These are phyloP conservation scores for Candida qinlingensis DNA, from an alignment of 805 yeast species.

Conservation along the genomic window DNA sequence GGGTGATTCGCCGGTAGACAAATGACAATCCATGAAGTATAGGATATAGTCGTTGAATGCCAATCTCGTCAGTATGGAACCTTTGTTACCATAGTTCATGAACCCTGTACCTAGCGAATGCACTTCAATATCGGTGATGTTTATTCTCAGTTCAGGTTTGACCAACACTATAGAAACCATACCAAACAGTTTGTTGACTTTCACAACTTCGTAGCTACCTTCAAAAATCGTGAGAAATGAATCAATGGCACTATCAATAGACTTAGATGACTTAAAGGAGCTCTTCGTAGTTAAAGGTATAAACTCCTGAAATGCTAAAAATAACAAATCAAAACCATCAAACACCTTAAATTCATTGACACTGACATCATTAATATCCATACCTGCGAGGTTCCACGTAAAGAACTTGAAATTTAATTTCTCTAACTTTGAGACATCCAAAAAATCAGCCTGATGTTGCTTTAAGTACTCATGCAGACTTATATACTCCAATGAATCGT, in stretches of 20 bases:
- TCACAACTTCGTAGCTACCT: slow-evolving; percentile 31
- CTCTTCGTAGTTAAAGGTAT: slow-evolving; percentile 39
- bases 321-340: slow-evolving; percentile 29
- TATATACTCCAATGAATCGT: slow-evolving; percentile 4
- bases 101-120: slow-evolving; percentile 53
- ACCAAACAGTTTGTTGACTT: slow-evolving; percentile 47
- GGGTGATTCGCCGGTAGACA: slow-evolving; percentile 44
- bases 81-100: slow-evolving; percentile 59
- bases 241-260: slow-evolving; percentile 10
- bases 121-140: slow-evolving; percentile 35
- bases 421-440: slow-evolving; percentile 11
- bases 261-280: slow-evolving; percentile 27
- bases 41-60: slow-evolving; percentile 19
- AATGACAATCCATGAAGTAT: slow-evolving; percentile 45
- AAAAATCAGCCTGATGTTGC: slow-evolving; percentile 12
- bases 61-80: slow-evolving; percentile 45
- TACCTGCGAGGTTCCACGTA: slow-evolving; percentile 37
- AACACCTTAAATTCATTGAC: background rate
- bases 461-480: slow-evolving; percentile 14
- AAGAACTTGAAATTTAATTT: slow-evolving; percentile 25
- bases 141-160: slow-evolving; percentile 26
- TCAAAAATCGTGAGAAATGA: background rate
- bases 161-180: slow-evolving; percentile 43
- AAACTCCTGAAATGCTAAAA: slow-evolving; percentile 46
- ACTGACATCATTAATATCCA: slow-evolving; percentile 4